Conservation (phyloP, 352 stramenopile genomes). For the Globisporangium acanthophoron region DNA sequence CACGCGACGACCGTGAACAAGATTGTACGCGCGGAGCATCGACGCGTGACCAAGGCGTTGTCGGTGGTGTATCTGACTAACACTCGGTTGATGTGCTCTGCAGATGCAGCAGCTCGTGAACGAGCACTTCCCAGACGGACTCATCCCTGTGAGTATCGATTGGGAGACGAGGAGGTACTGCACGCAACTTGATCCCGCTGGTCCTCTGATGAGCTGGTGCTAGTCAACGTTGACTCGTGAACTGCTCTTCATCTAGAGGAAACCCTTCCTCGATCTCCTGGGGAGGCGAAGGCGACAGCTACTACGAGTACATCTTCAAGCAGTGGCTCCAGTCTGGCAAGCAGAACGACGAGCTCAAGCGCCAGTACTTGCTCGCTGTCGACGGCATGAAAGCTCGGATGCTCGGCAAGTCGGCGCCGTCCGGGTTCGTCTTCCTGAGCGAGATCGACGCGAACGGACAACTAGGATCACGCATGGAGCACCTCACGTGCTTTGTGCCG, state of each 20-base stretch:
- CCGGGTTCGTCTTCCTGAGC: constrained; percentile 39
- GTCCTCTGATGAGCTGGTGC: no score
- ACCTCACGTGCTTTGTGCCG: constrained; percentile 86
- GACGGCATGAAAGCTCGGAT: constrained; percentile 39
- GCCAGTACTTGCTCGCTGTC: constrained; percentile 53
- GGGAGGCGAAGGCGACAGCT: constrained; percentile 53
- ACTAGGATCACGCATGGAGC: constrained; percentile 60
- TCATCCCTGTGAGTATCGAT: constrained; percentile 41
- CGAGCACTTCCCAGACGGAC: constrained; percentile 17
- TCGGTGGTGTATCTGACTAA: background rate
- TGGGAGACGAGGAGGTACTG: constrained; percentile 19
- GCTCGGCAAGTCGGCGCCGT: constrained; percentile 28
- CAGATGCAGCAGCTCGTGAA: background rate
- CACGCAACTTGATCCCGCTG: background rate
- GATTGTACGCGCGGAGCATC: constrained; percentile 15
- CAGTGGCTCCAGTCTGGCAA: constrained; percentile 64
- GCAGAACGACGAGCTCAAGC: constrained; percentile 31
- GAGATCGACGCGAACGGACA: constrained; percentile 19
- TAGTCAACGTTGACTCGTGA: no score
- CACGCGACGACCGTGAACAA: constrained; percentile 37
- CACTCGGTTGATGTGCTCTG: no score
- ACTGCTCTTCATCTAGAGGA: no score
- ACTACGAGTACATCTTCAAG: constrained; percentile 79
- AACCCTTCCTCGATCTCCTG: constrained; percentile 24
- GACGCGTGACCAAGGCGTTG: no score